Evolutionary conservation across 257 asterid species (phyloP).

Genomic region (Solanum megistacrolobum): DNA sequence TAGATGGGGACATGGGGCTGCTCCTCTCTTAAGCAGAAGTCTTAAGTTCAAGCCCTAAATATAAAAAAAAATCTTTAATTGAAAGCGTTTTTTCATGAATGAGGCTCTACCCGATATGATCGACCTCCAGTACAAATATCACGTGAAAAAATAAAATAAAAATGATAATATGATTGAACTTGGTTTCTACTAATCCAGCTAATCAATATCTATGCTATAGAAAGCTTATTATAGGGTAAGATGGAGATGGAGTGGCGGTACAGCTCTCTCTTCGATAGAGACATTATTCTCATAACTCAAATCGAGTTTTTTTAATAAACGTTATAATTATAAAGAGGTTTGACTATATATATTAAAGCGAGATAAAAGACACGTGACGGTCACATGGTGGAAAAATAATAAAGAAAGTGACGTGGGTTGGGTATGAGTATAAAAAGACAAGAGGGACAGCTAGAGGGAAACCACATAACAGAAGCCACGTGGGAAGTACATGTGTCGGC

Average conservation of each 20-base stretch:
- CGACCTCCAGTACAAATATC: too few species aligned
- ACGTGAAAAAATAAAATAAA: too few species aligned
- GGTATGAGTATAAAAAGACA: conserved; percentile 2
- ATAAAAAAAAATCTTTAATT: too few species aligned
- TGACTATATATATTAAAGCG: background rate
- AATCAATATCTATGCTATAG: background rate
- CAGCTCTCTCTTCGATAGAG: background rate
- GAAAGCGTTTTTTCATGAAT: too few species aligned
- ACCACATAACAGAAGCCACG: conserved; percentile 45
- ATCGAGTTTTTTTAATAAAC: background rate
- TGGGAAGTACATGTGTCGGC: conserved; percentile 44
- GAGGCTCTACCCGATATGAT: too few species aligned
- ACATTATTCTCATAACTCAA: background rate
- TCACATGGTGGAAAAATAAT: background rate
- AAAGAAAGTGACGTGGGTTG: background rate
- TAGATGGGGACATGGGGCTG: too few species aligned
- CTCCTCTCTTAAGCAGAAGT: too few species aligned
- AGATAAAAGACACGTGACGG: background rate
- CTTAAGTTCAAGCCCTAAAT: too few species aligned
- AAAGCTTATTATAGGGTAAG: background rate
- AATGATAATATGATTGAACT: too few species aligned
- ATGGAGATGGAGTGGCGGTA: background rate
- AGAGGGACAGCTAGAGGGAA: background rate
- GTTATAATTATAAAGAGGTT: rapidly evolving
- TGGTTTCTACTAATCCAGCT: background rate